phyloP scores from a whole-genome alignment of 2,329 filamentous ascomycete species.

The Arthrobotrys sphaeroides region DNA sequence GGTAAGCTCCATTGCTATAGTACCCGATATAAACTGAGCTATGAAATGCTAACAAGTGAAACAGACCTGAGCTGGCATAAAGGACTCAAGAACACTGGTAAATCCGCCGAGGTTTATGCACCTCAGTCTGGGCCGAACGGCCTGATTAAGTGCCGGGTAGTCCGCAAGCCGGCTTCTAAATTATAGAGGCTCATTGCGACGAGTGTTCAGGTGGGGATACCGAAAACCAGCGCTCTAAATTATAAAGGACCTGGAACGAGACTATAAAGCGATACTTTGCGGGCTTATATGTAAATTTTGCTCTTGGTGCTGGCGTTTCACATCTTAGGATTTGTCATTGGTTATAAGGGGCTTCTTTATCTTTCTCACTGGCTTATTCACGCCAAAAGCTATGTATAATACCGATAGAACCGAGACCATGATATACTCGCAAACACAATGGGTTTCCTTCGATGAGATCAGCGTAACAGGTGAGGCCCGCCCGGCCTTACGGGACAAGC shows the following conservation, averaged over 20 bases:
- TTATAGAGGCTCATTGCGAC: conserved; percentile 58
- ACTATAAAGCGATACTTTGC: not conserved
- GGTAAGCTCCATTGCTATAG: conserved; percentile 66
- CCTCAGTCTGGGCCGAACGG: conserved; percentile 94
- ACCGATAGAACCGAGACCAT: no score
- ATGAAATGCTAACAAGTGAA: conserved; percentile 52
- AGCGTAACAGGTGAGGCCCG: no score
- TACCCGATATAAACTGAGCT: not conserved
- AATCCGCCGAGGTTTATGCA: conserved; percentile 93
- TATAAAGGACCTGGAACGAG: no score
- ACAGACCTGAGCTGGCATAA: conserved; percentile 96
- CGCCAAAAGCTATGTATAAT: no score
- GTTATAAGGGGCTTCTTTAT: no score
- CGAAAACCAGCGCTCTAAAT: not conserved
- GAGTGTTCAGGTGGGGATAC: not conserved
- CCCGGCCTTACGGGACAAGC: no score
- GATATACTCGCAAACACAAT: no score
- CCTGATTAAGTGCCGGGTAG: conserved; percentile 91
- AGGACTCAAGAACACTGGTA: conserved; percentile 90
- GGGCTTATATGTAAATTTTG: not conserved
- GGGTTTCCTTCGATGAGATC: no score
- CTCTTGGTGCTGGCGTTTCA: not conserved
- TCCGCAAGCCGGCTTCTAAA: conserved; percentile 66
- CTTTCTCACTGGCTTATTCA: no score
- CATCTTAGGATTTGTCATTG: not conserved